Evolutionary conservation across 331 rosid species (phyloP), one percentile per base, ranked within the genome.

Genomic region (Quercus lobata): DNA sequence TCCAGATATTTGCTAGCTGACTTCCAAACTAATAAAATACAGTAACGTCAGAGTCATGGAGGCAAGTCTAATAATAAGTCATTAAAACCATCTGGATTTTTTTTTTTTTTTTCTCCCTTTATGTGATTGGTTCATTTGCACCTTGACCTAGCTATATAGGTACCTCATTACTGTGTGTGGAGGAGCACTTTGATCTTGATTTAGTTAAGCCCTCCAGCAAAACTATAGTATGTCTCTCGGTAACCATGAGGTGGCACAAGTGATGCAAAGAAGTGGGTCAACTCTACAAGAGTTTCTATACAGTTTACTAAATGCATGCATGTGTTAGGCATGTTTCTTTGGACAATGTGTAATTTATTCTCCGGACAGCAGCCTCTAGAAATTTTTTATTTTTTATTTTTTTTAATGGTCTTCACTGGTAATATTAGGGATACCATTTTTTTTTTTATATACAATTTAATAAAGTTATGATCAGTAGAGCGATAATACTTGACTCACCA

Each of bases 11-110:
- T 18, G 54, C 32, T 60, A 56, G 60, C 55, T 7, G n/a, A 32
- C 25, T 68, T 79, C 29, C 46, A 72, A 72, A n/a, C n/a, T 58
- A 24, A 71, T 14, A 52, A 27, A 71, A 79, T 78, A 71, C 60
- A 41, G 60, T n/a, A 22, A 37, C 25, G 22, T 69, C 21, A 78
- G 49, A 52, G 75, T 77, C 71, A 62, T 62, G 58, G 63, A 63
- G 34, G 19, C 72, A 17, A 60, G 27, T 60, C 25, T 10, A 60
- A 60, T 5, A 14, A 60, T 27, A 41, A 41, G 12, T 46, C n/a
- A 18, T 16, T 49, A 66, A 68, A 68, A 77, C 27, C 63, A 49
- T 54, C 34, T 77, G 72, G 54, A 17, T 9, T 34, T 6, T 16
- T 7, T 5, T 49, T 6, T 9, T 44, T 11, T 8, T 46, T 46